These are phyloP conservation scores for Salvia hispanica DNA, from an alignment of 257 asterid genomes.

Conservation along the genomic window DNA sequence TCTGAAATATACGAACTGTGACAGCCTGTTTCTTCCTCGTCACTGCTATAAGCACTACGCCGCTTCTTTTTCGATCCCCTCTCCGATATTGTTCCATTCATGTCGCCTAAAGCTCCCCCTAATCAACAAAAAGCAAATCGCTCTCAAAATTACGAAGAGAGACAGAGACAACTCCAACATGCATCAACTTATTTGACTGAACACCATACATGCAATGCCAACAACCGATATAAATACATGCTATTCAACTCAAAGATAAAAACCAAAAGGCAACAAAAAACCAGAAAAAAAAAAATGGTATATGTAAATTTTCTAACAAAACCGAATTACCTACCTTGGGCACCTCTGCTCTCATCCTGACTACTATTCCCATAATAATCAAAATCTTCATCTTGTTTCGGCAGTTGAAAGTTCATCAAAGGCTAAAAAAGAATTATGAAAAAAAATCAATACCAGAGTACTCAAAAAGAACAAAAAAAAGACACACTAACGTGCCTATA, in stretches of 20 bases:
- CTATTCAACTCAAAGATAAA: conserved; percentile 9
- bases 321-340: conserved; percentile 68
- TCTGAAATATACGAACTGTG: conserved; percentile 70
- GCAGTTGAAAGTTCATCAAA: conserved; percentile 91
- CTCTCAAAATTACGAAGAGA: conserved; percentile 28
- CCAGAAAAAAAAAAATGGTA: not conserved
- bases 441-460: conserved; percentile 35
- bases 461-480: not conserved
- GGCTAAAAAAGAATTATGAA: conserved; percentile 51
- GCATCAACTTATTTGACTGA: conserved; percentile 22
- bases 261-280: not conserved
- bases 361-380: conserved; percentile 91
- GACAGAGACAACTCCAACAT: conserved; percentile 23
- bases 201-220: conserved; percentile 25
- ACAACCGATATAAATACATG: not conserved
- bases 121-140: conserved; percentile 24
- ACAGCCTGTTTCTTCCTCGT: conserved; percentile 78
- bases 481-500: conserved; percentile 14
- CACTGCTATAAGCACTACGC: conserved; percentile 64
- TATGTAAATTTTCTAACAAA: conserved; percentile 17
- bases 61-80: conserved; percentile 75
- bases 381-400: conserved; percentile 82
- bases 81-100: conserved; percentile 66
- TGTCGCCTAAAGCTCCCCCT: conserved; percentile 49
- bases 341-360: conserved; percentile 97